Base-by-base conservation (phyloP, 2,329 filamentous ascomycete genomes). In the Penicillium capsulatum region DNA sequence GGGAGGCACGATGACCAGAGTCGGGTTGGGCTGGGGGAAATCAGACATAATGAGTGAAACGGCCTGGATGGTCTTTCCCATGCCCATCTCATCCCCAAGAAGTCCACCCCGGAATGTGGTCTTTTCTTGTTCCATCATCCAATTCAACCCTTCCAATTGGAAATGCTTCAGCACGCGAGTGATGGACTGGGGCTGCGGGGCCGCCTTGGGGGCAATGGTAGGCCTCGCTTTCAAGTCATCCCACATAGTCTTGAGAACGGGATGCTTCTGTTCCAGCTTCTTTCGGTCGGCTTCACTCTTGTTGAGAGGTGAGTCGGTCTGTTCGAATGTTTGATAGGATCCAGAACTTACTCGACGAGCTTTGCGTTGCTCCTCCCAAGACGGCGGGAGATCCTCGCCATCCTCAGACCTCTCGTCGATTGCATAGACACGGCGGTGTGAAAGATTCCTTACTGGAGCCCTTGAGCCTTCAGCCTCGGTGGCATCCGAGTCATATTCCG, bases 31-130 rank as follows among this genome's bases (percentile, higher is more conserved):
- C 15, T 82, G 85, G 3, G 90, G 91, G 56, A 86, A 96, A 61
- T 97, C 90, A 1, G 91, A 96, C 92, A 97, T 97, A 65, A 98
- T 89, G 31, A 98, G 76, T 3, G 91, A 96, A 13, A 98, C 92
- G 2, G 92, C 91, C 66, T 98, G 92, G 35, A 98, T 97, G 0
- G 92, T 98, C 71, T 98, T 98, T 34, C 92, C 92, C 69, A 98
- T 86, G 5, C 92, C 92, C 92, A 98, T 98, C 67, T 98, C 92
- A 54, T 98, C 92, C 43, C 92, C 92, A 2, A 98, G 76, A 2
- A 98, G 73, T 10, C 92, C 92, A 13, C 92, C 92, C 58, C 82
- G 86, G 77, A 90, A 97, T 27, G 84, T 69, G 0, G 80, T 84
- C 65, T 86, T 73, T 62, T 98, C 92, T 75, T 97, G 94, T 39